Base-by-base conservation (phyloP, 2,329 filamentous ascomycete species). In the Colletotrichum phormii region DNA sequence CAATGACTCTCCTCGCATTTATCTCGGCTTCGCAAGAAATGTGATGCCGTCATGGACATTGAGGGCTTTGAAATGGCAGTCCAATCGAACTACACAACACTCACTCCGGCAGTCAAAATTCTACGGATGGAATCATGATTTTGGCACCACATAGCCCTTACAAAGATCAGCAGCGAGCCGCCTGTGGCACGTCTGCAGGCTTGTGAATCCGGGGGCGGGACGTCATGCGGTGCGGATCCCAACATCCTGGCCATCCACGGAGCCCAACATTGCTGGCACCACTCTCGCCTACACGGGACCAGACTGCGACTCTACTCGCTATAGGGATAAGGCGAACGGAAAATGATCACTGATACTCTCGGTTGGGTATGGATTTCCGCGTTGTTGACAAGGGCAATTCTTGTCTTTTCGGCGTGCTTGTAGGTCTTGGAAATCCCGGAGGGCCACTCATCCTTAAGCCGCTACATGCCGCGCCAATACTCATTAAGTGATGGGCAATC, bases 151-250 rank as follows among this genome's bases (percentile, higher is more conserved):
- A 29, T 59, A 24, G 22, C 31, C 12, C 29, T n/a, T 15, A 31
- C 53, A 15, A 26, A n/a, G 60, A 60, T 61, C 35, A 60, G 46
- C 66, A 64, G 46, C 35, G 26, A 60, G 46, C 59, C 57, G 29
- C 55, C 9, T 29, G 37, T 58, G 49, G 46, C 67, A 73, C 55
- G 35, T 71, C 71, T 71, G 66, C 37, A 55, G 46, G 12, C 35
- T 59, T 49, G 46, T 35, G 49, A 65, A 73, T 65, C 71, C 55
- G 60, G 66, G 71, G 54, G 49, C 60, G 66, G 55, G 55, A 57
- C 66, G 54, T 64, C 61, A 70, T 65, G 71, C 66, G 66, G 55
- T 62, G 66, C 35, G 35, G 49, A 33, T 55, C 46, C 57, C 51
- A n/a, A 9, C 29, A 71, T 59, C 33, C 51, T 60, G 69, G 26